Evolutionary conservation across 2,329 filamentous ascomycete genomes (phyloP).

Genomic region (Massarina eburnea): DNA sequence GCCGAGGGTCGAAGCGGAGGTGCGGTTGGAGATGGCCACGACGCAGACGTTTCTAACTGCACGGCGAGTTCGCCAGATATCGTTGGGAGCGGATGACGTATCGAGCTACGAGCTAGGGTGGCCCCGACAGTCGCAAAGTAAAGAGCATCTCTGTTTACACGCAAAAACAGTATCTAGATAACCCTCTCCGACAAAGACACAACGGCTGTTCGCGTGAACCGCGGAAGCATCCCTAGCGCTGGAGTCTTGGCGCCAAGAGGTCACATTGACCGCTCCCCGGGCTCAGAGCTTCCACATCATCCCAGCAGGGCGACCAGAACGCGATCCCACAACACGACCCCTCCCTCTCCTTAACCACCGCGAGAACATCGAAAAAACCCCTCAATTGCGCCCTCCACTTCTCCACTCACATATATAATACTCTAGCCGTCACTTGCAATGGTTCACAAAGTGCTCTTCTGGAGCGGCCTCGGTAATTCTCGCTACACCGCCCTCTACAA

Average conservation of each 20-base stretch:
- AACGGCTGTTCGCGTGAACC: too few species aligned
- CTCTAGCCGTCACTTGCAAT: constrained; percentile 36
- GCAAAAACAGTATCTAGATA: too few species aligned
- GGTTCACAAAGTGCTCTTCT: constrained; percentile 70
- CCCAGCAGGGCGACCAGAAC: constrained; percentile 22
- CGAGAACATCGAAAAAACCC: constrained; percentile 10
- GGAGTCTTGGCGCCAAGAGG: constrained; percentile 20
- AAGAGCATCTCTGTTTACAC: background rate
- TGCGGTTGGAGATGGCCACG: constrained; percentile 1
- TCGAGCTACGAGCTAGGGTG: background rate
- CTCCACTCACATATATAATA: constrained; percentile 9
- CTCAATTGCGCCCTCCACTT: constrained; percentile 17
- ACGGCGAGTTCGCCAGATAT: background rate
- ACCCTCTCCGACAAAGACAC: background rate
- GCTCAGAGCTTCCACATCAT: constrained; percentile 23
- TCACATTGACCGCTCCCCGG: constrained; percentile 13
- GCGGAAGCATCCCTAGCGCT: background rate
- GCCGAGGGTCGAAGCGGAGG: too few species aligned
- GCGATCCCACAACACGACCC: constrained; percentile 23
- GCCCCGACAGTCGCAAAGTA: background rate
- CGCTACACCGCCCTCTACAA: constrained; percentile 14
- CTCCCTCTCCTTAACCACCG: constrained; percentile 13
- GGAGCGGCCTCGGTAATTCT: constrained; percentile 84
- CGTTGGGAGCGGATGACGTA: background rate
- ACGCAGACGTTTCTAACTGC: constrained; percentile 1